Percentiles rank a stretch among this genome's conserved stretches.
Evolutionary conservation across 1,139 yeast genomes (phyloP).

Genomic region (Nakaseomyces glabratus): DNA sequence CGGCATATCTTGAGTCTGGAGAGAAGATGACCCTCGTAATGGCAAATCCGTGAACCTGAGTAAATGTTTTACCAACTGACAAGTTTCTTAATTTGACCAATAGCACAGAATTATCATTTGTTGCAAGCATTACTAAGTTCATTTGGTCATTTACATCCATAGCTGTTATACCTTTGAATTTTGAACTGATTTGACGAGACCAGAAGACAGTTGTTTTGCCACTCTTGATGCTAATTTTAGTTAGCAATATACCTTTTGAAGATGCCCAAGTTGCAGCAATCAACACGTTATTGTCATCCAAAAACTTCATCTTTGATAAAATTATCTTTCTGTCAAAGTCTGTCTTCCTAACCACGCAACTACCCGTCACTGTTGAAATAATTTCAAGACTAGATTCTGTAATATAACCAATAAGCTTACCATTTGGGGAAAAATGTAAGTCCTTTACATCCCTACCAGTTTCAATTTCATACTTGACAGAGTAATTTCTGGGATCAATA

Average conservation of each 20-base stretch:
- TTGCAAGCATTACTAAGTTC: constrained; percentile 59
- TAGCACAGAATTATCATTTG: constrained; percentile 64
- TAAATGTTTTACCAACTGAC: constrained; percentile 42
- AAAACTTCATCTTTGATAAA: constrained; percentile 53
- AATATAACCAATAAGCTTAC: constrained; percentile 47
- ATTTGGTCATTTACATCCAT: constrained; percentile 42
- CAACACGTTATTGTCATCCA: constrained; percentile 42
- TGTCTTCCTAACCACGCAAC: constrained; percentile 32
- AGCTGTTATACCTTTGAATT: constrained; percentile 60
- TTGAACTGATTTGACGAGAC: constrained; percentile 42
- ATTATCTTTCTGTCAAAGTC: constrained; percentile 30
- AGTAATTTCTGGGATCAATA: constrained; percentile 48
- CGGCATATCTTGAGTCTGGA: constrained; percentile 60
- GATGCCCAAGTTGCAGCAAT: constrained; percentile 46
- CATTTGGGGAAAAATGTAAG: constrained; percentile 40
- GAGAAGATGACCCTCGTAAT: constrained; percentile 68
- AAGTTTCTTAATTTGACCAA: constrained; percentile 49
- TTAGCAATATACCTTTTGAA: constrained; percentile 36
- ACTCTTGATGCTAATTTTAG: constrained; percentile 24
- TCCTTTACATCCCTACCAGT: constrained; percentile 46
- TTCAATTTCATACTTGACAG: constrained; percentile 42
- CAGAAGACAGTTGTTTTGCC: constrained; percentile 35
- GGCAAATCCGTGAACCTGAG: constrained; percentile 69
- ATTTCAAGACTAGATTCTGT: constrained; percentile 48
- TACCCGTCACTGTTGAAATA: constrained; percentile 36